Evolutionary conservation across 164 flowering plant genomes (phyloP).

Genomic region (Chloranthus sessilifolius): DNA sequence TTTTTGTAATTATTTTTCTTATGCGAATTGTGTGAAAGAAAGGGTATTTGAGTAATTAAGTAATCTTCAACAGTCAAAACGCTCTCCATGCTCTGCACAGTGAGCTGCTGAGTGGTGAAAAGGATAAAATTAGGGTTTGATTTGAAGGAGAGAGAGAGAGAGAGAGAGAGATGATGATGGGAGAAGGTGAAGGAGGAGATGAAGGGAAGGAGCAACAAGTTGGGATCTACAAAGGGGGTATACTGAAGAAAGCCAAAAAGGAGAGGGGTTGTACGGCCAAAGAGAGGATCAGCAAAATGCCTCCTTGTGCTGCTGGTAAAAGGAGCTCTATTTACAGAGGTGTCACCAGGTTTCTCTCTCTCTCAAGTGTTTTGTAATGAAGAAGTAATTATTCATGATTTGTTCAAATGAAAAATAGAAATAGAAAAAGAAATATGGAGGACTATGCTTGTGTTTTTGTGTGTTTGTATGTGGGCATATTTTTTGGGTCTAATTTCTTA

Average conservation of each 20-base stretch:
- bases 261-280: constrained; percentile 93
- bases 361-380: background rate
- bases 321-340: constrained; percentile 97
- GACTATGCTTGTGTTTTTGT: too few relatives aligned
- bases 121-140: too few relatives aligned
- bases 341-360: constrained; percentile 67
- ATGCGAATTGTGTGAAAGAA: too few relatives aligned
- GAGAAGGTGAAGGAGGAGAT: constrained; percentile 33
- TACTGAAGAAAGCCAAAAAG: constrained; percentile 69
- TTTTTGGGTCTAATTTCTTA: too few relatives aligned
- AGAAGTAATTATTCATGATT: background rate
- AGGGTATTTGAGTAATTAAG: too few relatives aligned
- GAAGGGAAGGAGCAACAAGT: constrained; percentile 30
- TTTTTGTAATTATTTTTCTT: too few relatives aligned
- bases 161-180: constrained; percentile 42
- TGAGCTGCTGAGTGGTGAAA: too few relatives aligned
- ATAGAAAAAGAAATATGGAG: too few relatives aligned
- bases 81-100: too few relatives aligned
- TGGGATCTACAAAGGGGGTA: constrained; percentile 56
- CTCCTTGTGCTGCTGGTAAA: constrained; percentile 97
- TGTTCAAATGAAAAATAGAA: background rate
- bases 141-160: too few relatives aligned
- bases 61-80: too few relatives aligned
- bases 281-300: constrained; percentile 97
- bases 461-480: too few relatives aligned